Base-by-base conservation (phyloP, 805 yeast species). In the Starmerella asiatica region DNA sequence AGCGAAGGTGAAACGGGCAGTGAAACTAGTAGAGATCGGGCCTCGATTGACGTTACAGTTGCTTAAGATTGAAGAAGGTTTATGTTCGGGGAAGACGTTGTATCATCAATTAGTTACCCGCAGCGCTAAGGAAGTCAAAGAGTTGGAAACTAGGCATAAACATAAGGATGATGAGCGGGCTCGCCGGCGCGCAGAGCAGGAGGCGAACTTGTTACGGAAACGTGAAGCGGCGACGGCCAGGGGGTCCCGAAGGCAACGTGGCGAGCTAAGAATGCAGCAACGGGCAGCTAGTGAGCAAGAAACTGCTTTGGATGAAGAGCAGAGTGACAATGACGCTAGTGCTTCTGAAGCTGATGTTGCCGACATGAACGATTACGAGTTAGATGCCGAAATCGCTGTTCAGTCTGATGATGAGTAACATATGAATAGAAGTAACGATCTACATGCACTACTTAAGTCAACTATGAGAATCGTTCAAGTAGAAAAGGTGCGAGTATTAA, bases 1-100 rank as follows among this genome's bases (percentile, higher is more conserved):
- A 6, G 31, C 40, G n/a, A 51, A 56, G 36, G 65, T 62, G 39
- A 85, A 84, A 60, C 74, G 81, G 53, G 97, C 98, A 1, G 82
- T 91, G 51, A 86, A 84, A 57, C 67, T 91, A 37, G 82, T 88
- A 1, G 98, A 91, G 59, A 64, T 88, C 36, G 98, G 98, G 0
- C 98, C 98, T 28, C 70, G 98, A 49, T 61, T 91, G 59, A 74
- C 72, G 50, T 64, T 91, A 59, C 66, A 75, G 37, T 64, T 91
- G 42, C 64, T 79, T 36, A 91, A 91, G 63, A 82, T 91, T 39
- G 96, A 88, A 61, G 97, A 88, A 55, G 94, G 91, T 15, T 71
- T 82, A 18, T 88, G 95, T 43, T 65, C 76, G 0, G 94, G 96
- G 38, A 86, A 83, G 62, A 83, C 91, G 15, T 60, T 91, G 45